Conservation (phyloP, 2,329 filamentous ascomycete species). For the Pezicula neosporulosa region DNA sequence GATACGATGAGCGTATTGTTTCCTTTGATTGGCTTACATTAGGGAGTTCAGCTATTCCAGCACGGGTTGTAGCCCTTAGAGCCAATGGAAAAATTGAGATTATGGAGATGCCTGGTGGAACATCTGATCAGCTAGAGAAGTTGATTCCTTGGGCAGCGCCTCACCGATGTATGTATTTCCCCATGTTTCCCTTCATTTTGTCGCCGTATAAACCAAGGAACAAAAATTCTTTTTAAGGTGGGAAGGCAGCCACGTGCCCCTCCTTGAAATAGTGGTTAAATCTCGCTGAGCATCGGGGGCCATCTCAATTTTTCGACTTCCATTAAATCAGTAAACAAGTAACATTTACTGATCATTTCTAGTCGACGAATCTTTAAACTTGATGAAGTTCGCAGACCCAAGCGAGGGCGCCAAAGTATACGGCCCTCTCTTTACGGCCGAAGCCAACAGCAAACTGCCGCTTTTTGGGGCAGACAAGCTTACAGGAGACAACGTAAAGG, state of each 20-base stretch:
- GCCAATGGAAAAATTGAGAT: conserved; percentile 61
- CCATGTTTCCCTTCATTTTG: no score
- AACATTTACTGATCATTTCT: conserved; percentile 21
- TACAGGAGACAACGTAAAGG: conserved; percentile 38
- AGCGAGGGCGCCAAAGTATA: conserved; percentile 48
- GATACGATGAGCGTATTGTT: conserved; percentile 51
- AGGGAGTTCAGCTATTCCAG: conserved; percentile 49
- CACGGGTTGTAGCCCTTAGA: conserved; percentile 56
- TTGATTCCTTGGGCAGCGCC: conserved; percentile 59
- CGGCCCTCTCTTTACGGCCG: conserved; percentile 50
- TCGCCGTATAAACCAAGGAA: no score
- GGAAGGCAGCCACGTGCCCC: no score
- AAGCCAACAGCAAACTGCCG: conserved; percentile 49
- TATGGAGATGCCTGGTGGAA: conserved; percentile 56
- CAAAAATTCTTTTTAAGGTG: no score
- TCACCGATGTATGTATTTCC: conserved; percentile 36
- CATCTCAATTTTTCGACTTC: no score
- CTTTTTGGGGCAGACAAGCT: conserved; percentile 54
- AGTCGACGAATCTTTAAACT: conserved; percentile 46
- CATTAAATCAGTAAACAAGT: no score
- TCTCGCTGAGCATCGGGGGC: no score
- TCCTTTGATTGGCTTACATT: conserved; percentile 67
- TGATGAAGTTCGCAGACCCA: conserved; percentile 55
- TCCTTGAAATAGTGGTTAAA: no score
- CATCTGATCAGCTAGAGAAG: conserved; percentile 55